Evolutionary conservation across 306 rosid genomes (phyloP).

Genomic region (Nissolia schottii): DNA sequence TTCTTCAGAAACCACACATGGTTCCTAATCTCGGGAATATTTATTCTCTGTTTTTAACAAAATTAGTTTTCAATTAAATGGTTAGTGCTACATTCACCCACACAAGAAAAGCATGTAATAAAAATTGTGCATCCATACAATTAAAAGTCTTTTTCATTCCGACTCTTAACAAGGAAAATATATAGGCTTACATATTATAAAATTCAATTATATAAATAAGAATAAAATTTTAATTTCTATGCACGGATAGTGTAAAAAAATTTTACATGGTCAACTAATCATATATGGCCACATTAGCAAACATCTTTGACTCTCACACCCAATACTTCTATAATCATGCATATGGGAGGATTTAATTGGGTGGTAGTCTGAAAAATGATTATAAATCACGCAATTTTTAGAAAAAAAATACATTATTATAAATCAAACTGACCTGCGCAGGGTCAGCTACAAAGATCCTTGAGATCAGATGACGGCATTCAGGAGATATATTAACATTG

Average conservation of each 20-base stretch:
- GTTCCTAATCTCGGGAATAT: slow-evolving; percentile 66
- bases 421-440: slow-evolving; percentile 47
- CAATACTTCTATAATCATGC: too few species aligned
- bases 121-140: not conserved
- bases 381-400: not conserved
- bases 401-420: not conserved
- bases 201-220: not conserved
- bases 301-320: too few species aligned
- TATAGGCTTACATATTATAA: not conserved
- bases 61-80: slow-evolving; percentile 12
- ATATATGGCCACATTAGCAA: too few species aligned
- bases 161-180: not conserved
- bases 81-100: not conserved
- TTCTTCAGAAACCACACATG: slow-evolving; percentile 89
- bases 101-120: not conserved
- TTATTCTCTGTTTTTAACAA: slow-evolving; percentile 66
- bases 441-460: slow-evolving; percentile 91
- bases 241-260: too few species aligned
- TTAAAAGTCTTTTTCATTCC: not conserved
- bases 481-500: slow-evolving; percentile 74
- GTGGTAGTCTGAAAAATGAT: too few species aligned
- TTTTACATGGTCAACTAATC: too few species aligned
- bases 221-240: too few species aligned
- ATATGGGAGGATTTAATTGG: too few species aligned
- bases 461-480: slow-evolving; percentile 82